A percentile compares a stretch with the other conserved stretches of the same genome.
Evolutionary conservation across 495 filamentous ascomycete genomes (phyloP).

Genomic region (Aspergillus wentii): DNA sequence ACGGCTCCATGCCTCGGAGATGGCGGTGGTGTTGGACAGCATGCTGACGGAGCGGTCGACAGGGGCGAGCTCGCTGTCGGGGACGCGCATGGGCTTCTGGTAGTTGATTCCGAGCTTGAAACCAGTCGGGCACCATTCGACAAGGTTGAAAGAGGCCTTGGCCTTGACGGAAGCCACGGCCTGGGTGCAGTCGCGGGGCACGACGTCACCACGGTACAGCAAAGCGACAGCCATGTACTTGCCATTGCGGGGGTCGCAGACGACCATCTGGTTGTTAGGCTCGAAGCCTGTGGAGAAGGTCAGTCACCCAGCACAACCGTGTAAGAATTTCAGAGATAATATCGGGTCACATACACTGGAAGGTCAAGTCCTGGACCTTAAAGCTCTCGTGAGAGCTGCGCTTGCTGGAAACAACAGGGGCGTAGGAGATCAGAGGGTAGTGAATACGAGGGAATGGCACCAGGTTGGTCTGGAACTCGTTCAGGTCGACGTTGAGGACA

Average conservation of each 20-base stretch:
- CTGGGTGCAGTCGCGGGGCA: constrained; percentile 76
- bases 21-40: constrained; percentile 89
- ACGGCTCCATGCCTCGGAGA: constrained; percentile 84
- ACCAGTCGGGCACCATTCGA: constrained; percentile 94
- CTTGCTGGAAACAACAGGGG: constrained; percentile 75
- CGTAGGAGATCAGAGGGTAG: constrained; percentile 86
- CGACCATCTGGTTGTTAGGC: constrained; percentile 95
- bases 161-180: constrained; percentile 80
- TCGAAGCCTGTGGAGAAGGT: constrained; percentile 58
- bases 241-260: constrained; percentile 85
- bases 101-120: constrained; percentile 96
- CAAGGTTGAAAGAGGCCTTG: constrained; percentile 83
- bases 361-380: constrained; percentile 81
- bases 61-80: constrained; percentile 69
- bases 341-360: constrained; percentile 64
- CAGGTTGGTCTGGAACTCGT: constrained; percentile 94
- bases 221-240: constrained; percentile 94
- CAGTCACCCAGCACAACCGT: constrained; percentile 5
- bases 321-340: constrained; percentile 16
- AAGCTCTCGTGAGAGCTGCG: constrained; percentile 89
- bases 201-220: constrained; percentile 85
- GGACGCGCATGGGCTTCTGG: constrained; percentile 79
- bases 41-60: constrained; percentile 87
- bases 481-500: constrained; percentile 86
- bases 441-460: constrained; percentile 90